Evolutionary conservation across 2,329 filamentous ascomycete genomes (phyloP).

Genomic region (Lecanosticta acicola): DNA sequence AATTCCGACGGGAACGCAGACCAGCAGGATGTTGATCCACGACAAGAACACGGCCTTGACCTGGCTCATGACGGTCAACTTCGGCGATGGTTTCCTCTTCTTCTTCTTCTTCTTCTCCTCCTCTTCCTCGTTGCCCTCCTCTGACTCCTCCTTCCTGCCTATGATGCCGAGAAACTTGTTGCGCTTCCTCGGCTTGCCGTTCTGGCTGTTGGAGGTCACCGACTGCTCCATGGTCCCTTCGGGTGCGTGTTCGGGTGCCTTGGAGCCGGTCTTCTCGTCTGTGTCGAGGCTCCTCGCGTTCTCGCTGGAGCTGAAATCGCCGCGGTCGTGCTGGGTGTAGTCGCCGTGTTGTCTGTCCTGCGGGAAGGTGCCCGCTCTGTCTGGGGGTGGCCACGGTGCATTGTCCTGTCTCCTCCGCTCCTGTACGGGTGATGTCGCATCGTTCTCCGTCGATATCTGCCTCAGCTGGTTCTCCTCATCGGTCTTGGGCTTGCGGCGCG

Average conservation of each 20-base stretch:
- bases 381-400: slow-evolving; percentile 8
- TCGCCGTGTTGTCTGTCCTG: slow-evolving; percentile 3
- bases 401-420: slow-evolving; percentile 8
- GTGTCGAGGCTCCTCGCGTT: slow-evolving; percentile 5
- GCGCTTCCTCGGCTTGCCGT: slow-evolving; percentile 19
- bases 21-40: slow-evolving; percentile 77
- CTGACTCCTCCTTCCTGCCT: too few relatives aligned
- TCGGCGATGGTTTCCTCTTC: slow-evolving; percentile 25
- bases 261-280: slow-evolving; percentile 6
- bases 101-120: slow-evolving; percentile 15
- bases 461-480: slow-evolving; percentile 21
- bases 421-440: slow-evolving; percentile 18
- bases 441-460: slow-evolving; percentile 15
- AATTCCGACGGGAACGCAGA: slow-evolving; percentile 73
- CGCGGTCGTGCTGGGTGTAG: not conserved
- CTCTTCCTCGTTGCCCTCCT: too few relatives aligned
- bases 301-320: slow-evolving; percentile 13
- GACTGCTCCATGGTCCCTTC: slow-evolving; percentile 10
- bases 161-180: too few relatives aligned
- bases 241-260: slow-evolving; percentile 6
- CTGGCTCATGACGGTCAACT: slow-evolving; percentile 42
- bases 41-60: slow-evolving; percentile 71
- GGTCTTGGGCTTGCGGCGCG: slow-evolving; percentile 7
- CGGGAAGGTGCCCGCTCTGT: slow-evolving; percentile 23
- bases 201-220: slow-evolving; percentile 4